Percentiles rank a stretch among this genome's conserved stretches.
These are phyloP conservation scores for Alternaria novae-zelandiae DNA, from an alignment of 2,329 filamentous ascomycete genomes.

Conservation along the genomic window DNA sequence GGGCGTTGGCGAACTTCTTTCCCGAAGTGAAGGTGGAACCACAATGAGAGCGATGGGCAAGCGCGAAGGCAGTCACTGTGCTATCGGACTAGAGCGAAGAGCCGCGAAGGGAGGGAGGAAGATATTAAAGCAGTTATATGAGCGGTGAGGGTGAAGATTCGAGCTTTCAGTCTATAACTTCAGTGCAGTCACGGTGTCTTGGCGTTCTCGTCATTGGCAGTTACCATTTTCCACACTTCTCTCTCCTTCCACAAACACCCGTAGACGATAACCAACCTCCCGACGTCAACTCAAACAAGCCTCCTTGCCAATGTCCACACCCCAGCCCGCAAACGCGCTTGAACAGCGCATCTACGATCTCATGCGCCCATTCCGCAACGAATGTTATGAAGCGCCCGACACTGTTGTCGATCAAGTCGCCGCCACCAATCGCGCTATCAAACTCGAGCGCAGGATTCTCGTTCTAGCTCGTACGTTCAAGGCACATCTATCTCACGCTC, in stretches of 20 bases:
- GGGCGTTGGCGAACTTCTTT: constrained; percentile 4
- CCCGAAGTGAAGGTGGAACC: neutral
- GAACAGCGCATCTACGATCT: constrained; percentile 17
- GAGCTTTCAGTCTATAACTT: neutral
- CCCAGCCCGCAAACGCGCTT: constrained; percentile 8
- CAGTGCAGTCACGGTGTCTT: neutral
- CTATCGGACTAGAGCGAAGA: neutral
- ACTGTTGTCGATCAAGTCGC: neutral
- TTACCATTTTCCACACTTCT: neutral
- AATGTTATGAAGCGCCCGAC: neutral
- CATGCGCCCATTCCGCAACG: constrained; percentile 8
- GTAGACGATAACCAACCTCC: neutral
- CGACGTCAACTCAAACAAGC: too few relatives aligned
- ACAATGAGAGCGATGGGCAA: neutral
- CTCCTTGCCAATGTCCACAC: neutral
- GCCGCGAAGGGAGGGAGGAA: neutral
- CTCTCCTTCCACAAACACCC: neutral
- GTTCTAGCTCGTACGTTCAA: neutral
- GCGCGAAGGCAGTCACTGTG: neutral
- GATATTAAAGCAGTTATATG: neutral
- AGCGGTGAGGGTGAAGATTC: neutral
- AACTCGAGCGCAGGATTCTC: neutral
- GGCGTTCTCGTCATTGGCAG: neutral
- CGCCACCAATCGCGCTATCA: neutral
- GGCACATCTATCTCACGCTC: accelerated